Percentiles rank a stretch among this genome's conserved stretches.
Conservation (phyloP, 129 eudicot genomes). For the carrot (Daucus carota) region DH1_v3.0 NC_030385.2:36121001-36121500, state of each 20-base stretch:
- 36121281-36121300: constrained; percentile 49
- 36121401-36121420: constrained; percentile 65
- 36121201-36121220: constrained; percentile 71
- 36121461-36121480: constrained; percentile 82
- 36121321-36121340: constrained; percentile 84
- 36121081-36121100: constrained; percentile 51
- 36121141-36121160: constrained; percentile 72
- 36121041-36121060: constrained; percentile 78
- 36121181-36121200: constrained; percentile 42
- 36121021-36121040: constrained; percentile 85
- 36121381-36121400: constrained; percentile 70
- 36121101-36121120: constrained; percentile 80
- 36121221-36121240: constrained; percentile 84
- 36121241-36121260: constrained; percentile 73
- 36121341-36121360: constrained; percentile 82
- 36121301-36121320: constrained; percentile 62
- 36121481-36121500: constrained; percentile 40
- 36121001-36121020: constrained; percentile 46
- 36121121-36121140: constrained; percentile 84
- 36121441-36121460: constrained; percentile 73
- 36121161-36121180: constrained; percentile 47
- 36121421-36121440: constrained; percentile 72
- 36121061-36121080: constrained; percentile 52
- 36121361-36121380: constrained; percentile 56
- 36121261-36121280: constrained; percentile 55